A percentile compares a stretch with the other conserved stretches of the same genome.
Conservation (phyloP, 208 protist species). For the Wallacemonas collosoma region DNA sequence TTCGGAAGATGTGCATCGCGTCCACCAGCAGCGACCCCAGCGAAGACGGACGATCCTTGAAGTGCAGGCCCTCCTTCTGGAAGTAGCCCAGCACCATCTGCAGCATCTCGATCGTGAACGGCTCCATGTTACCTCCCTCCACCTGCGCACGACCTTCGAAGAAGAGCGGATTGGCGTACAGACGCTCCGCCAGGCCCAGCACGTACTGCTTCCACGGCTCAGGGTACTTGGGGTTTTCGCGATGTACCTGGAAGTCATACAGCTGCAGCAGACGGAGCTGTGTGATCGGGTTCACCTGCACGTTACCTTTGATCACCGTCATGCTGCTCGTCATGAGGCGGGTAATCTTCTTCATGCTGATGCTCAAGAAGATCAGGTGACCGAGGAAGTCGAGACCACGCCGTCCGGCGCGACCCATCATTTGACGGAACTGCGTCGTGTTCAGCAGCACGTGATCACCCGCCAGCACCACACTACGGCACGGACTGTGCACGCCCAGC, state of each 20-base stretch:
- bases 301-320: constrained; percentile 91
- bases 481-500: constrained; percentile 96
- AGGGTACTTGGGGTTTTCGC: constrained; percentile 58
- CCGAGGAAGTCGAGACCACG: constrained; percentile 95
- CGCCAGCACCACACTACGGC: constrained; percentile 93
- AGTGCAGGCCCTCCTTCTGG: constrained; percentile 81
- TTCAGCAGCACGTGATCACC: constrained; percentile 93
- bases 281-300: constrained; percentile 84
- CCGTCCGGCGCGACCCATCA: constrained; percentile 95
- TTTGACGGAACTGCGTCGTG: constrained; percentile 94
- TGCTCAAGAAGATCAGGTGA: constrained; percentile 93
- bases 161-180: constrained; percentile 87
- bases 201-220: constrained; percentile 55
- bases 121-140: constrained; percentile 75
- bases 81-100: constrained; percentile 84
- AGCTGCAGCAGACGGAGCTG: constrained; percentile 87
- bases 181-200: constrained; percentile 58
- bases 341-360: constrained; percentile 89
- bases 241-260: constrained; percentile 69
- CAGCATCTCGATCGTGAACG: constrained; percentile 66
- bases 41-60: constrained; percentile 74
- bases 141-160: constrained; percentile 67
- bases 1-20: constrained; percentile 82
- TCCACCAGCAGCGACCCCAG: constrained; percentile 80
- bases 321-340: constrained; percentile 92